Base-by-base conservation (phyloP, 1,284 basidiomycete genomes). In the Lignosus rhinocerotis region DNA sequence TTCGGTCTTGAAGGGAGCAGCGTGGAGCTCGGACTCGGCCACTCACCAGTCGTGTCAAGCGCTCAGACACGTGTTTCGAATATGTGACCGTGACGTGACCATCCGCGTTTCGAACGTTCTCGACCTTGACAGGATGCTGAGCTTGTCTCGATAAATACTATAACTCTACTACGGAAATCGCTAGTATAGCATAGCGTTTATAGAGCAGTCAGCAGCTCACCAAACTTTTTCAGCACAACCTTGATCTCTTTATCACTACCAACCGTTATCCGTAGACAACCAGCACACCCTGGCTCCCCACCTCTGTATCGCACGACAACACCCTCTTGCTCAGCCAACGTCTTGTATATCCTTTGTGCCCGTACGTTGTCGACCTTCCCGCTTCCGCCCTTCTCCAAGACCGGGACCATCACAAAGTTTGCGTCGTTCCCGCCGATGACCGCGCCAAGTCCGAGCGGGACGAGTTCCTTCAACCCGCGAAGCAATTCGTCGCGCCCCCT, bases 221-320 rank as follows among this genome's bases (percentile, higher is more conserved):
- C 70, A 42, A 90, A 56, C 68, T 78, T 80, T 62, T 71, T 59
- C 39, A 89, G 36, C 21, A 88, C 73, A n/a, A 75, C 72, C 59
- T 66, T 72, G 66, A 92, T 94, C 78, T 99, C 97, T 55, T 85
- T 84, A 62, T 84, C 82, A 7, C 88, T 94, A 0, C 97, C 97
- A 8, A 99, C 81, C 0, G 96, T 98, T 30, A 99, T 89, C 54
- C 97, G 78, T 73, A 99, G 68, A 70, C 94, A 97, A 0, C 88
- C 97, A 46, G 80, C 79, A 66, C 97, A 99, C 0, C 97, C 96
- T 6, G 81, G 70, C 74, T 99, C 97, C 31, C 81, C 79, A 0
- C 95, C 94, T 55, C 97, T 80, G 76, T 88, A 98, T 48, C 97
- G 78, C 16, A 99, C 93, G 5, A 99, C 97, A 0, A 99, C 86